These are phyloP conservation scores for Aspergillus sp. DNA, from an alignment of 2,329 filamentous ascomycete genomes.

Conservation along the genomic window DNA sequence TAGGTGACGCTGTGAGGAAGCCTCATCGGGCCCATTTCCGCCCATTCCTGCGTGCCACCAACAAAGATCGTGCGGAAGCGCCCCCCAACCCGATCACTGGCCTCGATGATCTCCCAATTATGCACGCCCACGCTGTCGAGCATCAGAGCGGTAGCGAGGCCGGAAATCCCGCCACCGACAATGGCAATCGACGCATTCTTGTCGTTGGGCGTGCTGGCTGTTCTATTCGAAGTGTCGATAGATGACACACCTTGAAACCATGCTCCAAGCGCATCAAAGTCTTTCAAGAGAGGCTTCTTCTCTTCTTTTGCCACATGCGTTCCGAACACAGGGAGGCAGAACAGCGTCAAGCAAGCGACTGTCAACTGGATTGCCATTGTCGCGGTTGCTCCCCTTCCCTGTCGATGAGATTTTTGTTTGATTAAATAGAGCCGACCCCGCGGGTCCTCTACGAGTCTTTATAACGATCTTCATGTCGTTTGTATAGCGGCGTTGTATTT, in stretches of 20 bases:
- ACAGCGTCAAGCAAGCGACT: too few relatives aligned
- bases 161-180: constrained; percentile 29
- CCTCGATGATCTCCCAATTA: constrained; percentile 44
- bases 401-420: too few relatives aligned
- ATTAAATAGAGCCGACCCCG: too few relatives aligned
- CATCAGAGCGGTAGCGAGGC: constrained; percentile 41
- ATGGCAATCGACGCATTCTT: constrained; percentile 24
- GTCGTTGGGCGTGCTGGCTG: not conserved
- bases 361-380: too few relatives aligned
- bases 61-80: constrained; percentile 40
- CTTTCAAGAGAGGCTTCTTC: constrained; percentile 5
- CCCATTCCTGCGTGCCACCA: constrained; percentile 22
- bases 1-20: constrained; percentile 19
- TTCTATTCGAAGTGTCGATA: constrained; percentile 6
- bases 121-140: constrained; percentile 40
- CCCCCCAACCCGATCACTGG: constrained; percentile 36
- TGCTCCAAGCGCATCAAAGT: constrained; percentile 17
- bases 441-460: too few relatives aligned
- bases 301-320: too few relatives aligned
- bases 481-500: too few relatives aligned
- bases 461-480: too few relatives aligned
- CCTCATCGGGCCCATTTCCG: constrained; percentile 25
- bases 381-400: too few relatives aligned
- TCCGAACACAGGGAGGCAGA: too few relatives aligned
- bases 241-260: constrained; percentile 22